Percentiles rank a stretch among this genome's conserved stretches.
Evolutionary conservation across 495 filamentous ascomycete species (phyloP).

Genomic region (Achaetomiella virescens): DNA sequence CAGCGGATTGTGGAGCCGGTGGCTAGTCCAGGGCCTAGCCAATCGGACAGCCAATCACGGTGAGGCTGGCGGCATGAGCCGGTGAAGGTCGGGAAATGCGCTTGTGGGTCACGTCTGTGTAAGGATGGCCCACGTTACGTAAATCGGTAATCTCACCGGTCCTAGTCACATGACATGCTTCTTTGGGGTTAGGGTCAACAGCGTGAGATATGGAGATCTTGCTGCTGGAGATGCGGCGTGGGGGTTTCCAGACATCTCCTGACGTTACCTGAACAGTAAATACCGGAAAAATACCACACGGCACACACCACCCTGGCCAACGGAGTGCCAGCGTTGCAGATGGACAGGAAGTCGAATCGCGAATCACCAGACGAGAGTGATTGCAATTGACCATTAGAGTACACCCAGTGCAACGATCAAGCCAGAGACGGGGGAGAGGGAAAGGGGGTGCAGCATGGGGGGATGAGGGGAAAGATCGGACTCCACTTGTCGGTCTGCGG

Average conservation of each 20-base stretch:
- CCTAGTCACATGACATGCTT: too few relatives aligned
- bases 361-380: too few relatives aligned
- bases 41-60: conserved; percentile 29
- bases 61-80: conserved; percentile 30
- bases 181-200: too few relatives aligned
- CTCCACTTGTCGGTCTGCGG: conserved; percentile 24
- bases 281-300: too few relatives aligned
- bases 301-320: too few relatives aligned
- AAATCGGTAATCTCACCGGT: background rate
- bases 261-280: too few relatives aligned
- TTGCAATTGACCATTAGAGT: too few relatives aligned
- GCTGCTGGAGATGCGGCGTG: too few relatives aligned
- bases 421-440: background rate
- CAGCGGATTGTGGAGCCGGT: conserved; percentile 19
- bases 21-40: conserved; percentile 4
- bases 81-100: conserved; percentile 15
- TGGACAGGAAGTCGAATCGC: too few relatives aligned
- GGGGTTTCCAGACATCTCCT: too few relatives aligned
- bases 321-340: too few relatives aligned
- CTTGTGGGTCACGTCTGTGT: background rate
- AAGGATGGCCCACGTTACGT: conserved; percentile 5
- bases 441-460: background rate
- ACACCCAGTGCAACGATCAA: background rate
- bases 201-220: too few relatives aligned
- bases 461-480: background rate